Conservation (phyloP, 805 yeast genomes). For the Schwanniomyces pseudopolymorphus region DNA sequence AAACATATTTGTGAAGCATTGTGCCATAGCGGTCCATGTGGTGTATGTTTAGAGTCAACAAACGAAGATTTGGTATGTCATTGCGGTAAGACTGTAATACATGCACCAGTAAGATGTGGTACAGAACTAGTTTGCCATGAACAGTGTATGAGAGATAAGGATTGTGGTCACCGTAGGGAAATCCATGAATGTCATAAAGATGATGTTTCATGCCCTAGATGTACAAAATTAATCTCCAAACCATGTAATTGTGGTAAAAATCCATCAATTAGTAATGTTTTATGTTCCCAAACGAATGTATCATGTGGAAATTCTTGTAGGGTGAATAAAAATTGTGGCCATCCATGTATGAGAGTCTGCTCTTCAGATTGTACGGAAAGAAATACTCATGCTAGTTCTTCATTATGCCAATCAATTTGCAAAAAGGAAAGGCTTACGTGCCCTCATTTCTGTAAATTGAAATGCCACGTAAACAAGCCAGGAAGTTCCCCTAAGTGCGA, state of each 20-base stretch:
- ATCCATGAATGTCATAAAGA: conserved; percentile 77
- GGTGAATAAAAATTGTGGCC: conserved; percentile 38
- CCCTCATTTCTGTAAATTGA: conserved; percentile 62
- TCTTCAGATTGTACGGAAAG: conserved; percentile 59
- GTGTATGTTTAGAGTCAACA: conserved; percentile 78
- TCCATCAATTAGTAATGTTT: conserved; percentile 54
- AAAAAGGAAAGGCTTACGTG: conserved; percentile 52
- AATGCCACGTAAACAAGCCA: conserved; percentile 59
- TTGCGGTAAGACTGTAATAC: conserved; percentile 75
- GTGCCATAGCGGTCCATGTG: conserved; percentile 80
- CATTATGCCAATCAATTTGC: conserved; percentile 59
- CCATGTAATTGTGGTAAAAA: conserved; percentile 61
- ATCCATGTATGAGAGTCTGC: conserved; percentile 56
- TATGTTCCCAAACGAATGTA: conserved; percentile 66
- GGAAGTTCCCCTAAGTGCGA: conserved; percentile 47
- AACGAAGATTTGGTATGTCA: conserved; percentile 75
- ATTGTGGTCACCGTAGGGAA: conserved; percentile 73
- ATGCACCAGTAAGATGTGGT: conserved; percentile 87
- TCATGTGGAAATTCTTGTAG: conserved; percentile 54
- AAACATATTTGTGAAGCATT: conserved; percentile 64
- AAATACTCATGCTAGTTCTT: conserved; percentile 48
- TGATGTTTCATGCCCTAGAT: conserved; percentile 66
- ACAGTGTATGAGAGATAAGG: conserved; percentile 57
- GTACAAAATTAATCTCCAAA: conserved; percentile 59
- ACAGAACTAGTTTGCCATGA: conserved; percentile 59